Evolutionary conservation across 106 monocot species (phyloP).

Genomic region (Alisma plantagoaquatica): DNA sequence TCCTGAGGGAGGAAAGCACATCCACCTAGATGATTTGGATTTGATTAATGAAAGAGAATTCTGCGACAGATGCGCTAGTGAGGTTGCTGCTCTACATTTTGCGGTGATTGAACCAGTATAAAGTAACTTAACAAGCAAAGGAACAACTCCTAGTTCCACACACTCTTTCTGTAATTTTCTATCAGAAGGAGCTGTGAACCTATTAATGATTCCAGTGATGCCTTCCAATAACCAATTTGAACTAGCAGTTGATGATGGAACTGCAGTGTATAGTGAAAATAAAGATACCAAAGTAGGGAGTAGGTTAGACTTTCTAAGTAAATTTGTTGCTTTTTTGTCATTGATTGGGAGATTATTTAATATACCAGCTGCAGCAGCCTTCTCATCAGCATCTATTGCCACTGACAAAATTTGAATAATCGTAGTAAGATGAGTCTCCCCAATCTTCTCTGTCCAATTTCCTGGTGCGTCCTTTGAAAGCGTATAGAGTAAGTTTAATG

Average conservation of each 20-base stretch:
- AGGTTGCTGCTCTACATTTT: constrained; percentile 57
- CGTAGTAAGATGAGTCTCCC: constrained; percentile 40
- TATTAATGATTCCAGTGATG: constrained; percentile 38
- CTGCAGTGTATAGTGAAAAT: constrained; percentile 9
- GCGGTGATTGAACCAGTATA: constrained; percentile 30
- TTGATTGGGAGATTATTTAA: constrained; percentile 55
- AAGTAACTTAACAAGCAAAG: constrained; percentile 56
- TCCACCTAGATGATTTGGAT: constrained; percentile 30
- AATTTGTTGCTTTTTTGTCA: constrained; percentile 50
- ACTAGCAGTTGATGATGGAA: constrained; percentile 7
- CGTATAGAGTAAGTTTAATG: constrained; percentile 45
- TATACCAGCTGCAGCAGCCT: constrained; percentile 45
- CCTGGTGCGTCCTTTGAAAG: constrained; percentile 45
- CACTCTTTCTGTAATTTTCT: constrained; percentile 60
- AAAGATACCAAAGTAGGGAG: constrained; percentile 48
- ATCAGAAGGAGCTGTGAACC: constrained; percentile 72
- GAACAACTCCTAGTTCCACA: constrained; percentile 39
- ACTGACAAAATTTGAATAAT: constrained; percentile 34
- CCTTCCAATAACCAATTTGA: constrained; percentile 35
- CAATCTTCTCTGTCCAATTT: constrained; percentile 25
- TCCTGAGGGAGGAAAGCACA: constrained; percentile 29
- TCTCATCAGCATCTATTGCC: constrained; percentile 33
- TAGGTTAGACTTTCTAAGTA: constrained; percentile 36
- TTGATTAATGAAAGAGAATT: constrained; percentile 48
- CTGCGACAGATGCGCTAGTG: constrained; percentile 69